Evolutionary conservation across 805 yeast genomes (phyloP).

Genomic region (Priceomyces medius): DNA sequence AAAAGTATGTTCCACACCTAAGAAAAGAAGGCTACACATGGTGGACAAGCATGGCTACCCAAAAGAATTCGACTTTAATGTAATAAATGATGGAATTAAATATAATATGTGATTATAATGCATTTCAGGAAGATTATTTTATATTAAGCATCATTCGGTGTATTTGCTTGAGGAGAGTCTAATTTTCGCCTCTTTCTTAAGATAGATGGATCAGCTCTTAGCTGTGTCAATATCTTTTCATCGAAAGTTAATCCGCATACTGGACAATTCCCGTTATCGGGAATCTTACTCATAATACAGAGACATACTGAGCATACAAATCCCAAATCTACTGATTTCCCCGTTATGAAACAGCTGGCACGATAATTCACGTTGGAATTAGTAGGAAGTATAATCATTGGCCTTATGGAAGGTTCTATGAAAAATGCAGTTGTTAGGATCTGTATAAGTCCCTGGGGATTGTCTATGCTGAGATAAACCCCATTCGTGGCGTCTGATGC

Average conservation of each 20-base stretch:
- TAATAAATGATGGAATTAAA: conserved; percentile 27
- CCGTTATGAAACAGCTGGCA: conserved; percentile 90
- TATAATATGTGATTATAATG: conserved; percentile 1
- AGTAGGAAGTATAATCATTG: conserved; percentile 77
- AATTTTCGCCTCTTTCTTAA: conserved; percentile 37
- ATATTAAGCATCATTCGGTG: no score
- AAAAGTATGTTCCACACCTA: conserved; percentile 34
- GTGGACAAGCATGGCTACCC: conserved; percentile 54
- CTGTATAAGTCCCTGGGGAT: conserved; percentile 78
- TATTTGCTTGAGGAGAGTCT: no score
- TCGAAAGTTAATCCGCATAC: conserved; percentile 84
- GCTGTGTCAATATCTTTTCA: conserved; percentile 52
- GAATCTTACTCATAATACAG: conserved; percentile 71
- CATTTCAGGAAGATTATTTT: no score
- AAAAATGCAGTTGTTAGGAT: conserved; percentile 78
- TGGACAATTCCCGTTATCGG: conserved; percentile 71
- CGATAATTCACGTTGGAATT: conserved; percentile 86
- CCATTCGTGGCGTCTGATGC: conserved; percentile 96
- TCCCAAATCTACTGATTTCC: conserved; percentile 89
- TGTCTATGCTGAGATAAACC: conserved; percentile 66
- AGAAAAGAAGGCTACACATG: conserved; percentile 47
- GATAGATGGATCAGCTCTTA: conserved; percentile 62
- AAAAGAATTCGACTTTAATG: conserved; percentile 25
- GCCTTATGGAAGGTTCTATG: conserved; percentile 79
- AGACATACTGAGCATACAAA: conserved; percentile 93